Base-by-base conservation (phyloP, 1,284 basidiomycete species). In the Cerrena zonata region DNA sequence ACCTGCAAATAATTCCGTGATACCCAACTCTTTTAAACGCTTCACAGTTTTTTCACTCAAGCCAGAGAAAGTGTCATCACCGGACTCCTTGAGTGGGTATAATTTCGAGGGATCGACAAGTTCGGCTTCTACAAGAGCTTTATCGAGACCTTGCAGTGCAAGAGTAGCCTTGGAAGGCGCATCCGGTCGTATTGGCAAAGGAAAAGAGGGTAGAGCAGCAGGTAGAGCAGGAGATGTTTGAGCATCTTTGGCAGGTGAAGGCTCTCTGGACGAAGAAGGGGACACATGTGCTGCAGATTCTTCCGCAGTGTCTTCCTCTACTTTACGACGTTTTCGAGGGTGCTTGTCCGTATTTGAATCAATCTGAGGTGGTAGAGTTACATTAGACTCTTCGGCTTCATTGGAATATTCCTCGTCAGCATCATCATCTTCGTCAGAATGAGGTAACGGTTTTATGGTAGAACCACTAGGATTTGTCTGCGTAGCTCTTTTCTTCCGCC, bases 1-100 rank as follows among this genome's bases (percentile, higher is more conserved):
- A 92, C 92, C 91, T 50, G 93, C 91, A 68, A 96, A 95, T 52
- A 94, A 73, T 52, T 92, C 85, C 3, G 73, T 74, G 23, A 95
- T 83, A 2, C 90, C 92, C 18, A 91, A 73, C 13, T 91, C 88
- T 42, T 73, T 66, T 49, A 96, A 64, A 42, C 87, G 74, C 58
- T 68, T 80, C 58, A 78, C 73, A 50, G 79, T 88, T 61, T 73
- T 80, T 56, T 77, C 75, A 50, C 79, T 78, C 15, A 94, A 69
- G 5, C 77, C 78, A 0, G 75, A 76, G 19, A 63, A 66, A 18
- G 66, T 64, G 49, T 73, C 64, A 7, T 70, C 65, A 37, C 73
- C 68, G 13, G 65, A 69, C 15, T 73, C 70, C 0, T 72, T 61
- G 2, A 74, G 71, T 69, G 21, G 74, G 62, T 2, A 79, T 56